Evolutionary conservation across 495 filamentous ascomycete species (phyloP).

Genomic region (Apiosordaria backusii): DNA sequence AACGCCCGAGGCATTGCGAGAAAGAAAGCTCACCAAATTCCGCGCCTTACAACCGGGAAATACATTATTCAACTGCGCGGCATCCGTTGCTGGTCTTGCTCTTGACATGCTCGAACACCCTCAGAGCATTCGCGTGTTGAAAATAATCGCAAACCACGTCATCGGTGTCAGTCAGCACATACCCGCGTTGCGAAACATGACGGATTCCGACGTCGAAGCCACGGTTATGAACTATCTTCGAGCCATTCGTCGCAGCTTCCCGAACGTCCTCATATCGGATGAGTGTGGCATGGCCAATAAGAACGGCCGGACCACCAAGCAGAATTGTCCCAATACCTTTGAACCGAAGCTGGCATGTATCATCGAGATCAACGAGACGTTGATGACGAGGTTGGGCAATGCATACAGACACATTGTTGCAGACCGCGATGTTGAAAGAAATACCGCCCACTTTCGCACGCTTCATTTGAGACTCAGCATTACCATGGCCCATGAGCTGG

Average conservation of each 20-base stretch:
- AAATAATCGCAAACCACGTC: not conserved
- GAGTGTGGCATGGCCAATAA: conserved; percentile 1
- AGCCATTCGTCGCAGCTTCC: conserved; percentile 4
- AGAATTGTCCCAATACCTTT: not conserved
- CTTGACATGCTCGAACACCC: conserved; percentile 3
- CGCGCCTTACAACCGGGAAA: not conserved
- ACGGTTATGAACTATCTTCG: not conserved
- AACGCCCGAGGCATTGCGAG: not conserved
- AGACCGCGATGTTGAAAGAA: not conserved
- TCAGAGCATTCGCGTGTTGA: not conserved
- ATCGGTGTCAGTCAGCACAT: not conserved
- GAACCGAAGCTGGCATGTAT: not conserved
- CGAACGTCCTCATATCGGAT: conserved; percentile 5
- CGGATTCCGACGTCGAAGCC: not conserved
- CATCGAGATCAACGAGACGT: conserved; percentile 5
- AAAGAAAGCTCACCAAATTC: not conserved
- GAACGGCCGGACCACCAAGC: conserved; percentile 14
- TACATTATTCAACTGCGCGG: not conserved
- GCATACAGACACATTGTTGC: not conserved
- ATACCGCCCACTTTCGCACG: not conserved
- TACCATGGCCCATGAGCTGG: conserved; percentile 12
- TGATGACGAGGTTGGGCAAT: not conserved
- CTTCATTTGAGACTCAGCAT: conserved; percentile 4
- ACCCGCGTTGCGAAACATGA: not conserved
- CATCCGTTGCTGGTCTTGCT: not conserved